Percentiles rank a stretch among this genome's conserved stretches.
Conservation (phyloP, 257 asterid genomes). For the Penstemon davidsonii region DNA sequence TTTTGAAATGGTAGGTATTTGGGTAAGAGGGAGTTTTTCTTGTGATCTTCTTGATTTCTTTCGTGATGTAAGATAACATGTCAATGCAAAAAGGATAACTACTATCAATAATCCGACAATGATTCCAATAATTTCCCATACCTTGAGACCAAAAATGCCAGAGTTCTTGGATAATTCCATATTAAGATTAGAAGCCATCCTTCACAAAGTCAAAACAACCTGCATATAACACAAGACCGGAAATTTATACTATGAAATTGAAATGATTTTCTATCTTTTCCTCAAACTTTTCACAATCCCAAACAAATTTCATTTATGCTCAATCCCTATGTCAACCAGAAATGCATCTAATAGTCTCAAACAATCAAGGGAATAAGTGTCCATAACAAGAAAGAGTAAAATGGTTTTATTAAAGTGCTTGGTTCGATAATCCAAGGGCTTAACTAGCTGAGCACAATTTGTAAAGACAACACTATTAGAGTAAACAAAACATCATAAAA, state of each 20-base stretch:
- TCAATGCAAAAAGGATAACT: constrained; percentile 56
- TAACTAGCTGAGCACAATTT: background rate
- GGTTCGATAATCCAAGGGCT: too few relatives aligned
- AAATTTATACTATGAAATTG: background rate
- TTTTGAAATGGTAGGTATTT: constrained; percentile 76
- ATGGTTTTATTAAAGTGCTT: background rate
- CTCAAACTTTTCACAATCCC: background rate
- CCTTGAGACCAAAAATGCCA: constrained; percentile 67
- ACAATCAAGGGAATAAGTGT: background rate
- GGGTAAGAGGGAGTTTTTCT: constrained; percentile 55
- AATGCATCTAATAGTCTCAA: constrained; percentile 6
- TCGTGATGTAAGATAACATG: constrained; percentile 67
- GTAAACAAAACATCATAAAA: constrained; percentile 12
- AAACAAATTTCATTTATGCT: background rate
- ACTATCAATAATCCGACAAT: constrained; percentile 71
- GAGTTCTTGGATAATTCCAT: constrained; percentile 58
- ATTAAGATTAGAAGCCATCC: constrained; percentile 82
- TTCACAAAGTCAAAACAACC: constrained; percentile 40
- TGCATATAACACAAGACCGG: constrained; percentile 30
- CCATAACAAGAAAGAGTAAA: background rate
- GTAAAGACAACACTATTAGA: constrained; percentile 13
- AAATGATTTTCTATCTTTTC: background rate
- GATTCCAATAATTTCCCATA: constrained; percentile 90
- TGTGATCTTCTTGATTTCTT: constrained; percentile 58
- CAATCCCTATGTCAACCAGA: background rate